These are phyloP conservation scores for Fusarium compactum DNA, from an alignment of 2,329 filamentous ascomycete genomes.

Conservation along the genomic window DNA sequence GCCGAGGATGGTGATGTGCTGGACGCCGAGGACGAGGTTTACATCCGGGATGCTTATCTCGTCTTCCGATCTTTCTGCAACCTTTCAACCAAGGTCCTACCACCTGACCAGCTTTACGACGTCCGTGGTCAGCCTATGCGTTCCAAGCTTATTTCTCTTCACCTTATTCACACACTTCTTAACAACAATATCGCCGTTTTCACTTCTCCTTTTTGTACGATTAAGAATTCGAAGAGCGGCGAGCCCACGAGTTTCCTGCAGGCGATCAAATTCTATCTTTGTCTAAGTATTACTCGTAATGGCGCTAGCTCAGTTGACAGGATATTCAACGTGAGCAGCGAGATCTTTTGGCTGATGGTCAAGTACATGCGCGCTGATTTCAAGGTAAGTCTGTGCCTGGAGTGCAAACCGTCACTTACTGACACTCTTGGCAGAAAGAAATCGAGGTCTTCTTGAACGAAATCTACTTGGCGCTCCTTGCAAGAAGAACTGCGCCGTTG, in stretches of 20 bases:
- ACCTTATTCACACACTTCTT: conserved; percentile 93
- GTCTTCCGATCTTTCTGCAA: conserved; percentile 99
- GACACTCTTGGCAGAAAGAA: conserved; percentile 75
- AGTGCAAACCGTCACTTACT: conserved; percentile 33
- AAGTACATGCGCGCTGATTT: conserved; percentile 93
- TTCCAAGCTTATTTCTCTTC: conserved; percentile 93
- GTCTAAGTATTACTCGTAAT: conserved; percentile 93
- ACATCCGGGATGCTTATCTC: conserved; percentile 95
- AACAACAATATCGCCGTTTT: conserved; percentile 95
- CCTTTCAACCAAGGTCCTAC: conserved; percentile 90
- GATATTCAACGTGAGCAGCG: conserved; percentile 95
- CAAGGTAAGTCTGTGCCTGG: conserved; percentile 70
- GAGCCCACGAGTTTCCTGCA: conserved; percentile 92
- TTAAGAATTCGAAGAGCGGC: conserved; percentile 89
- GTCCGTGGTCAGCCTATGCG: conserved; percentile 95
- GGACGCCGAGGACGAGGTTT: conserved; percentile 90
- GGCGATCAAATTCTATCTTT: conserved; percentile 96
- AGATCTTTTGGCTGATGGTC: conserved; percentile 98
- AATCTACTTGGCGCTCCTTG: conserved; percentile 92
- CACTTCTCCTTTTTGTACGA: conserved; percentile 90
- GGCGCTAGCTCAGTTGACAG: conserved; percentile 91
- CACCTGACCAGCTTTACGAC: conserved; percentile 92
- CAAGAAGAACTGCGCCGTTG: conserved; percentile 84
- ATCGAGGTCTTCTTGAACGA: conserved; percentile 98
- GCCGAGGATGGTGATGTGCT: conserved; percentile 70